Evolutionary conservation across 2,329 filamentous ascomycete species (phyloP).

Genomic region (Helotiales sp.): DNA sequence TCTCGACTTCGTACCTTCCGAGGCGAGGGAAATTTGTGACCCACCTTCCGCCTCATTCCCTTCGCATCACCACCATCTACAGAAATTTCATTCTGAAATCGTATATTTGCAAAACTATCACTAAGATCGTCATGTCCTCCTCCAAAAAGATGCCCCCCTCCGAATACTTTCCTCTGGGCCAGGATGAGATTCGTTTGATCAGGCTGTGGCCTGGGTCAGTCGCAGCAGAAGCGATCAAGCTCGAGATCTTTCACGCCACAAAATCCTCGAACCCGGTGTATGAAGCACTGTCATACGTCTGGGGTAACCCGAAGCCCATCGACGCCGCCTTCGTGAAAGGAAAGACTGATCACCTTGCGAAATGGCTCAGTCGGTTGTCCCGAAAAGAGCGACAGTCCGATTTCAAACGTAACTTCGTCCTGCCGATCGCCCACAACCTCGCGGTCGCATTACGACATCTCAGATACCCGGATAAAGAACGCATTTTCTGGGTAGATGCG

Average conservation of each 20-base stretch:
- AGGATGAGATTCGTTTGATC: constrained; percentile 16
- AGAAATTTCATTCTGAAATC: constrained; percentile 46
- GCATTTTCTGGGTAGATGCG: constrained; percentile 38
- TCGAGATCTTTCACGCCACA: constrained; percentile 14
- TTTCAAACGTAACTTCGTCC: neutral
- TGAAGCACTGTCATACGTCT: constrained; percentile 27
- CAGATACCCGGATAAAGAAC: constrained; percentile 46
- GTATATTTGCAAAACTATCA: too few species aligned
- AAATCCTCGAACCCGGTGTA: constrained; percentile 11
- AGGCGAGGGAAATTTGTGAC: too few species aligned
- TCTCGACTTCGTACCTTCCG: neutral
- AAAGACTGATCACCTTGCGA: neutral
- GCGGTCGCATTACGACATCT: constrained; percentile 38
- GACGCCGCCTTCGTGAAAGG: neutral
- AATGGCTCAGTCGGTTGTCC: neutral
- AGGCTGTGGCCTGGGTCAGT: constrained; percentile 18
- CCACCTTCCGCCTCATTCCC: constrained; percentile 47
- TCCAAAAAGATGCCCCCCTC: neutral
- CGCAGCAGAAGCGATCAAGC: neutral
- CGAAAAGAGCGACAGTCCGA: neutral
- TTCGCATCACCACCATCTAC: constrained; percentile 46
- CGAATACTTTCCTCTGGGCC: constrained; percentile 7
- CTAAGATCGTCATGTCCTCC: constrained; percentile 45
- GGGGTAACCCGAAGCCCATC: constrained; percentile 10
- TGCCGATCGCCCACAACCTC: constrained; percentile 22